Conservation (phyloP, 2,329 filamentous ascomycete genomes). For the Chaetomiaceae sp. region DNA sequence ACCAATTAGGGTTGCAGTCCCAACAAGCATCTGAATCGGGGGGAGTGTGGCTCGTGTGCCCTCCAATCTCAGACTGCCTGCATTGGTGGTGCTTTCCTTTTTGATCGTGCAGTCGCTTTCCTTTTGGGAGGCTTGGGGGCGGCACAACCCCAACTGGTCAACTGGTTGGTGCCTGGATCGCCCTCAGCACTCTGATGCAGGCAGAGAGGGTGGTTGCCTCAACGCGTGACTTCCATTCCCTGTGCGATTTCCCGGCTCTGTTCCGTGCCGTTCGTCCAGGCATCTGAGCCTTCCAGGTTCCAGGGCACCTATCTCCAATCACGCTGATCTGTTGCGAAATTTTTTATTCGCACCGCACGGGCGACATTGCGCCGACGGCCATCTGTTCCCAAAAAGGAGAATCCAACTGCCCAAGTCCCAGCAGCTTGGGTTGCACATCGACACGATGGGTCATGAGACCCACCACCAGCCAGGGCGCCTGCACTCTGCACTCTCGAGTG, state of each 20-base stretch:
- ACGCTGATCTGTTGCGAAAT: constrained; percentile 7
- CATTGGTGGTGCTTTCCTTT: constrained; percentile 12
- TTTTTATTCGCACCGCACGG: background rate
- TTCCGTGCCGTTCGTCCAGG: constrained; percentile 1
- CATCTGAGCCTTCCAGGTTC: too few relatives aligned
- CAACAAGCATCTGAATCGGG: constrained; percentile 5
- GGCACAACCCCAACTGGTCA: background rate
- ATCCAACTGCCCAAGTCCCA: constrained; percentile 4
- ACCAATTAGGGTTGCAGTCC: constrained; percentile 1
- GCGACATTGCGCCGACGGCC: background rate
- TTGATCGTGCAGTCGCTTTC: constrained; percentile 6
- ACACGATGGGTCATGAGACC: too few relatives aligned
- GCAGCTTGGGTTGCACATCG: background rate
- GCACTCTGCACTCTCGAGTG: background rate
- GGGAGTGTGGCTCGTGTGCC: constrained; percentile 15
- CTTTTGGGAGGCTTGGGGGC: constrained; percentile 1
- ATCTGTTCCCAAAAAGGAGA: constrained; percentile 4
- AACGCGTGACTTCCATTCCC: background rate
- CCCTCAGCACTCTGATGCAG: background rate
- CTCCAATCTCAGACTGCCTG: constrained; percentile 15
- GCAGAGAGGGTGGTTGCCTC: too few relatives aligned
- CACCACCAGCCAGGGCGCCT: background rate
- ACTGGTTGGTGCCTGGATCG: background rate
- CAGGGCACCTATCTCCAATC: background rate
- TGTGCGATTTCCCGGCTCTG: background rate